Percentiles rank a stretch among this genome's conserved stretches.
Evolutionary conservation across 202 grass and related monocot genomes (phyloP).

Genomic region (Digitaria exilis): DNA sequence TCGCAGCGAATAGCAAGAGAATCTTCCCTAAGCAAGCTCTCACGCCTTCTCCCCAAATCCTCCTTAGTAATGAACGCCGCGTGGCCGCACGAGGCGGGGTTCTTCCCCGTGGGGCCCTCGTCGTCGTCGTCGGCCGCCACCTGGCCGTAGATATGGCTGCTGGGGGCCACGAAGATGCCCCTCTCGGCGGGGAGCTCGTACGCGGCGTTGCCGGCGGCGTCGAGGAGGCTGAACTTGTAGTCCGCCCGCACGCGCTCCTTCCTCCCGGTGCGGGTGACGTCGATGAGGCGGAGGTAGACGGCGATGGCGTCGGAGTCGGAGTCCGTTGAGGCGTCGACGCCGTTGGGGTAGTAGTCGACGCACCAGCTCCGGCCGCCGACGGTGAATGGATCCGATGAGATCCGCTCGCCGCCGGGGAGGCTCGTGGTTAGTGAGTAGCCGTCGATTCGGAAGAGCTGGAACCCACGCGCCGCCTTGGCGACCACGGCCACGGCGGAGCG

Average conservation of each 20-base stretch:
- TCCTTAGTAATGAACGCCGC: background rate
- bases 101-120: background rate
- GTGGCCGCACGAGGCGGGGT: background rate
- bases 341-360: constrained; percentile 1
- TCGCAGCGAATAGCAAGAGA: background rate
- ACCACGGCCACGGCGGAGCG: background rate
- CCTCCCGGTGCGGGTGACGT: fast-evolving
- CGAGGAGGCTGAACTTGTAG: too few relatives aligned
- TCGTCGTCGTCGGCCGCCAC: background rate
- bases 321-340: background rate
- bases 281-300: constrained; percentile 2
- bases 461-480: background rate
- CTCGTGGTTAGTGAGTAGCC: background rate
- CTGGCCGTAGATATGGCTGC: background rate
- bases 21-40: background rate
- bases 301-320: background rate
- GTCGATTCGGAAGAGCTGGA: background rate
- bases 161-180: background rate
- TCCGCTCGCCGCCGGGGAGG: background rate
- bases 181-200: background rate
- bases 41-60: background rate
- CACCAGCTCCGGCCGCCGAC: background rate
- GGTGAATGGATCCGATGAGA: background rate
- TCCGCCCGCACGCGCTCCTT: background rate
- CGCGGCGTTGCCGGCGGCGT: too few relatives aligned